phyloP scores from a whole-genome alignment of 345 rosid genomes.

The Gossypioides kirkii region DNA sequence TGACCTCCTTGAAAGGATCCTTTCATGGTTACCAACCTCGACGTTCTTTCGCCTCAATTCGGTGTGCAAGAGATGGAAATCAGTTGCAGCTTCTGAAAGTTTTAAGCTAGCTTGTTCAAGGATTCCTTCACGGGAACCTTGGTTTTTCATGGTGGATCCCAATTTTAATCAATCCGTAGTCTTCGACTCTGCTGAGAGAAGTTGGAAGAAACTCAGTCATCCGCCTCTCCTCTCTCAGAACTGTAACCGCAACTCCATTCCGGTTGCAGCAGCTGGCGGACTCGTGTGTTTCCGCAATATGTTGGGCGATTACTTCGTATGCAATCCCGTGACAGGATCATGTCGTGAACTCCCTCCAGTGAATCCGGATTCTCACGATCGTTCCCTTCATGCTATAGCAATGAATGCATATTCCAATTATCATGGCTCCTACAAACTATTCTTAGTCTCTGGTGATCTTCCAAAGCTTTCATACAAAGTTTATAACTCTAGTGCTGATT shows the following conservation, averaged over 20 bases:
- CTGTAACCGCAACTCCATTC: constrained; percentile 31
- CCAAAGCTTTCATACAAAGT: constrained; percentile 47
- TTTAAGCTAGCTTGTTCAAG: constrained; percentile 77
- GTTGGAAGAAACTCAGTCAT: constrained; percentile 56
- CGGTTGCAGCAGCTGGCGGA: constrained; percentile 69
- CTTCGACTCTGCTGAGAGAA: constrained; percentile 57
- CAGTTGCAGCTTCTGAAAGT: constrained; percentile 50
- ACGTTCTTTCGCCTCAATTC: constrained; percentile 53
- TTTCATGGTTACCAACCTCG: constrained; percentile 82
- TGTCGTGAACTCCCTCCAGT: constrained; percentile 40
- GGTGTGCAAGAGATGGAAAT: constrained; percentile 89
- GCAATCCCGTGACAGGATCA: constrained; percentile 70
- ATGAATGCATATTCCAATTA: constrained; percentile 34
- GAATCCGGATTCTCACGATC: constrained; percentile 19
- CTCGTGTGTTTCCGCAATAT: constrained; percentile 58
- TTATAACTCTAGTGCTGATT: constrained; percentile 41
- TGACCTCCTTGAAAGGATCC: constrained; percentile 76
- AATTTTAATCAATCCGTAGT: constrained; percentile 36
- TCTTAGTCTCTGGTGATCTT: constrained; percentile 60
- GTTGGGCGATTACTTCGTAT: constrained; percentile 41
- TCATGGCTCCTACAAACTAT: constrained; percentile 44
- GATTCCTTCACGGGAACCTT: constrained; percentile 67
- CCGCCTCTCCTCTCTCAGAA: constrained; percentile 21
- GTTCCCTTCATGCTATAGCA: constrained; percentile 64
- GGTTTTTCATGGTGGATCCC: constrained; percentile 71